A percentile compares a stretch with the other conserved stretches of the same genome.
phyloP scores from a whole-genome alignment of 139 green algal genomes.

The Spirogloea muscicola region DNA sequence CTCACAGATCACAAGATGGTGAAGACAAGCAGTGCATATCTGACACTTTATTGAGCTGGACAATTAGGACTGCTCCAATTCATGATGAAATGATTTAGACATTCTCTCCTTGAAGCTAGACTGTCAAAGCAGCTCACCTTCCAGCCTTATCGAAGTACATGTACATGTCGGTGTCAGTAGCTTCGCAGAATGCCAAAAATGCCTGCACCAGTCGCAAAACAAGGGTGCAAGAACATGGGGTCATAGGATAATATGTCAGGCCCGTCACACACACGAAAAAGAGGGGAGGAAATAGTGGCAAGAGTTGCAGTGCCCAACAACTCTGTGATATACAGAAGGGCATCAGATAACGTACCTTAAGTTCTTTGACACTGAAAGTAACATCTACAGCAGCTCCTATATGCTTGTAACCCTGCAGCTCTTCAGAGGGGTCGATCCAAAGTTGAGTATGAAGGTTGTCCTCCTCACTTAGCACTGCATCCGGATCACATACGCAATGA shows the following conservation, averaged over 20 bases:
- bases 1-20: too few relatives aligned
- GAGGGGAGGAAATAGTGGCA: too few relatives aligned
- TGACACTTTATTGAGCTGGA: conserved; percentile 4
- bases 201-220: too few relatives aligned
- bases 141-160: conserved; percentile 45
- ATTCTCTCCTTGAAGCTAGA: too few relatives aligned
- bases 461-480: conserved; percentile 12
- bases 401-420: conserved; percentile 42
- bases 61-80: conserved; percentile 25
- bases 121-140: conserved; percentile 24
- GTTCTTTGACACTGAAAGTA: conserved; percentile 46
- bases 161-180: conserved; percentile 25
- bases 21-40: too few relatives aligned
- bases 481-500: too few relatives aligned
- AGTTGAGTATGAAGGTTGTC: conserved; percentile 35
- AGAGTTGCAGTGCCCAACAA: too few relatives aligned
- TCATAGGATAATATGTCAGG: too few relatives aligned
- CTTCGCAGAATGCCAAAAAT: conserved; percentile 44
- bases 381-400: conserved; percentile 34
- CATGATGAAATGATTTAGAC: too few relatives aligned
- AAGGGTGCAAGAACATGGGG: too few relatives aligned
- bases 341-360: conserved; percentile 32
- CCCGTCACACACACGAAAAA: too few relatives aligned
- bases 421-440: conserved; percentile 40
- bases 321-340: too few relatives aligned